Base-by-base conservation (phyloP, 768 basidiomycete species). In the Mycena rebaudengoi region DNA sequence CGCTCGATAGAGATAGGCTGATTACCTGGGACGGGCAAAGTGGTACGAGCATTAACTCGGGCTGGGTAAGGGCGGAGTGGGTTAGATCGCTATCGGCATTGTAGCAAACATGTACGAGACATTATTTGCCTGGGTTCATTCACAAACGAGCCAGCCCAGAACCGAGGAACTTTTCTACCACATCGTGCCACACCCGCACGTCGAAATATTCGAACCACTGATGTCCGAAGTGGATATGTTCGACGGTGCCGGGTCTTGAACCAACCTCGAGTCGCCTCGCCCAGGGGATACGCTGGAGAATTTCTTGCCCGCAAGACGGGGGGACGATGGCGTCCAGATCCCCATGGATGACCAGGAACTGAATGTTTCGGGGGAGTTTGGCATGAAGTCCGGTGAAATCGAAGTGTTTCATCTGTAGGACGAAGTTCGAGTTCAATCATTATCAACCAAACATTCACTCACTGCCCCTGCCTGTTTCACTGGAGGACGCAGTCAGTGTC, bases 161-260 rank as follows among this genome's bases (percentile, higher is more conserved):
- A 7, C 21, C 59, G 28, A 80, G 63, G 54, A 83, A 83, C 32
- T 60, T 67, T 55, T 79, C 77, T 1, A 82, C 63, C 7, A 80
- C 79, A 45, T 76, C 75, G 21, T 65, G 64, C 82, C 82, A 84
- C 35, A 82, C 71, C 49, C 71, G 70, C 6, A 79, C 66, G 60
- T 78, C 78, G 57, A 84, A 83, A 64, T 83, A 85, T 64, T 83
- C 83, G 59, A 74, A 79, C 83, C 81, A 83, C 35, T 78, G 66
- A 65, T 83, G 82, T 4, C 82, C 82, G 59, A 84, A 83, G 3
- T 70, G 74, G 26, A 76, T 68, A 54, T 53, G 74, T 23, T 78
- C 76, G 16, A 84, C 70, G 56, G 79, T 75, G 0, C 79, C 82
- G 7, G 71, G 71, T 5, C 57, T 35, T 10, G 54, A 28, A 8